Evolutionary conservation across 345 rosid species (phyloP).

Genomic region (Populus simonii): DNA sequence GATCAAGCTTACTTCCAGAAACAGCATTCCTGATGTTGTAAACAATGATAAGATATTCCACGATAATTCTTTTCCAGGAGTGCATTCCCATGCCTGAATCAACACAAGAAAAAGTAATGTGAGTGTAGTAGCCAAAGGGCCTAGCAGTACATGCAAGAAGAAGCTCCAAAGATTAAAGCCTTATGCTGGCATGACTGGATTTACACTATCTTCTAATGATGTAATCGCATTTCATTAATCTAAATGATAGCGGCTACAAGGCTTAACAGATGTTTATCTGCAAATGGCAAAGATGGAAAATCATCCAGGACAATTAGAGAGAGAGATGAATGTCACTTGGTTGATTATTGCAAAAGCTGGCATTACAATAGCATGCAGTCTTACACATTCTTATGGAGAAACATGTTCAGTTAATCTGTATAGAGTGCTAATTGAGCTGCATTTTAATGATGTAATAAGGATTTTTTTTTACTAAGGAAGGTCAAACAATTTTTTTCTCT

Average conservation of each 20-base stretch:
- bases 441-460: background rate
- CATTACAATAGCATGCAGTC: background rate
- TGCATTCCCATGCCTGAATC: slow-evolving; percentile 79
- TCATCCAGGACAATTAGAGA: background rate
- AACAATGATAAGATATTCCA: slow-evolving; percentile 81
- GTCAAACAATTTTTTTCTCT: background rate
- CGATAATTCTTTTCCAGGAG: slow-evolving; percentile 63
- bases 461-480: background rate
- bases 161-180: background rate
- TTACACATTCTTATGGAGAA: background rate
- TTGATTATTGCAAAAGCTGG: background rate
- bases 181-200: background rate
- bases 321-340: background rate
- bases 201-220: background rate
- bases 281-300: background rate
- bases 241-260: background rate
- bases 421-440: background rate
- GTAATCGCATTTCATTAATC: background rate
- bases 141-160: background rate
- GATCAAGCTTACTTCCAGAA: slow-evolving; percentile 91
- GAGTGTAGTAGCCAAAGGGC: background rate
- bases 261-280: background rate
- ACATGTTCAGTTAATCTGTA: background rate
- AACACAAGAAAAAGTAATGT: background rate
- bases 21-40: slow-evolving; percentile 88